Evolutionary conservation across 2,329 filamentous ascomycete genomes (phyloP).

Genomic region (Sporothrix sp.): DNA sequence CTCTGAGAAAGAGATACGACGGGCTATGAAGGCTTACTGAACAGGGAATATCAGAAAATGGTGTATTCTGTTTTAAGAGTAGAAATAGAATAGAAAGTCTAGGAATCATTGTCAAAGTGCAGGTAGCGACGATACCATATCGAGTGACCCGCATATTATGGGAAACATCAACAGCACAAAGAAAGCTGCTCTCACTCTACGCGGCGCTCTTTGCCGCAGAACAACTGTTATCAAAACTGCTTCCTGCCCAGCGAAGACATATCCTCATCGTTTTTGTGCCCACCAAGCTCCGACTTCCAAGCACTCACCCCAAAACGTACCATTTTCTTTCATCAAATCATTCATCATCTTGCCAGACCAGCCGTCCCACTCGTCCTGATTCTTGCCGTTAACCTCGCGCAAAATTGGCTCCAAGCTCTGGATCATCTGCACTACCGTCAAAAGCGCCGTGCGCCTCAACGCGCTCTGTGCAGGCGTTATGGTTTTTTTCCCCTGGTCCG

Average conservation of each 20-base stretch:
- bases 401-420: constrained; percentile 76
- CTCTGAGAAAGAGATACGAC: constrained; percentile 72
- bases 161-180: too few species aligned
- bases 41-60: too few species aligned
- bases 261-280: constrained; percentile 56
- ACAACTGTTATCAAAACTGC: too few species aligned
- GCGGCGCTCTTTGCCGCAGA: too few species aligned
- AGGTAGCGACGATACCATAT: too few species aligned
- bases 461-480: constrained; percentile 62
- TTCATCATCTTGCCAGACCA: constrained; percentile 85
- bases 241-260: background rate
- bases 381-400: constrained; percentile 74
- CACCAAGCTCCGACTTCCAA: constrained; percentile 81
- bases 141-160: too few species aligned
- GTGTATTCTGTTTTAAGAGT: too few species aligned
- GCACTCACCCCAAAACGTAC: constrained; percentile 75
- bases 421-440: constrained; percentile 73
- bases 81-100: too few species aligned
- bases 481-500: constrained; percentile 32
- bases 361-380: constrained; percentile 81
- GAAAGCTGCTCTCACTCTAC: too few species aligned
- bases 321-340: constrained; percentile 69
- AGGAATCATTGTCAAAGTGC: too few species aligned
- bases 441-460: constrained; percentile 67
- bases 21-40: constrained; percentile 21